Conservation (phyloP, 2,329 filamentous ascomycete species). For the Alternaria solani region DNA sequence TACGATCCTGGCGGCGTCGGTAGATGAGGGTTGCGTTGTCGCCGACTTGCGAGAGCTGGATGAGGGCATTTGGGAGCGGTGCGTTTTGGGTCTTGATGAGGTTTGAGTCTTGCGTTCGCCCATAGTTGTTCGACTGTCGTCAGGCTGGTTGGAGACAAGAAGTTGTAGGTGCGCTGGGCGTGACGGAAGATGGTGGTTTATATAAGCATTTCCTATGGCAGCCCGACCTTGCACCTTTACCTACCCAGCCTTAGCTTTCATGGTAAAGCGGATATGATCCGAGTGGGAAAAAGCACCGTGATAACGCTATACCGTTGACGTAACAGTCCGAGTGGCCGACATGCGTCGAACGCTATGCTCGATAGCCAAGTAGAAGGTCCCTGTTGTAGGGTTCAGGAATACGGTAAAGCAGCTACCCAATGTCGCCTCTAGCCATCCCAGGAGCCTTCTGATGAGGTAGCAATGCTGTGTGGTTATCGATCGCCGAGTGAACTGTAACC, state of each 20-base stretch:
- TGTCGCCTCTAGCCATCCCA: conserved; percentile 30
- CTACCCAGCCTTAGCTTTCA: conserved; percentile 9
- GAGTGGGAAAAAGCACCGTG: conserved; percentile 16
- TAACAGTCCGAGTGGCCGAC: conserved; percentile 23
- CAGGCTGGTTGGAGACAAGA: neutral
- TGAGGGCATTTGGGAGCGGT: neutral
- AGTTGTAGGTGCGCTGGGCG: neutral
- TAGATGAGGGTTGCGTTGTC: conserved; percentile 10
- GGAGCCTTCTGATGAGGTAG: conserved; percentile 29
- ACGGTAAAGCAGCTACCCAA: conserved; percentile 23
- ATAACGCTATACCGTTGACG: conserved; percentile 5
- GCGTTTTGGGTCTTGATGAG: conserved; percentile 5
- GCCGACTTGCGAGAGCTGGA: neutral
- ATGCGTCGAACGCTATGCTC: conserved; percentile 18
- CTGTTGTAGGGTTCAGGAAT: conserved; percentile 24
- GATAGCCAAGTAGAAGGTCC: conserved; percentile 25
- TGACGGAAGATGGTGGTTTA: neutral
- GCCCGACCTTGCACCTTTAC: conserved; percentile 1
- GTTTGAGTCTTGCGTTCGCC: neutral
- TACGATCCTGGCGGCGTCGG: conserved; percentile 31
- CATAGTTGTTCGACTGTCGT: neutral
- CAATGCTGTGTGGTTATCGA: conserved; percentile 37
- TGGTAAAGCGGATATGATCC: conserved; percentile 8
- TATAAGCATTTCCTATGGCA: conserved; percentile 1
- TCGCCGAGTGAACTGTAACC: conserved; percentile 37